Percentiles rank a stretch among this genome's conserved stretches.
Conservation (phyloP, 805 yeast species). For the Ogataea trehalophila region DNA sequence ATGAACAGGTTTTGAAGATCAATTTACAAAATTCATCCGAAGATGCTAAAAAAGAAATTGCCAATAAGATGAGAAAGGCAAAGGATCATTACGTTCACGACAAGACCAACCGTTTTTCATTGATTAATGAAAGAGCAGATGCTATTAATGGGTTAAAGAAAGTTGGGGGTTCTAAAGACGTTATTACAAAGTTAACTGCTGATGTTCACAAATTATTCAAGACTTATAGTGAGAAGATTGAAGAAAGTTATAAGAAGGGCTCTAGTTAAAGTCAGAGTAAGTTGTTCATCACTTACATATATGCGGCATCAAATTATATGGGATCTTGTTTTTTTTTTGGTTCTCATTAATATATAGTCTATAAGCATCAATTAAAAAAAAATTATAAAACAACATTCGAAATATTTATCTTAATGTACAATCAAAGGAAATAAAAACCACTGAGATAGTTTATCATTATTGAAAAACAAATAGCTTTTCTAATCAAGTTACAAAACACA, state of each 20-base stretch:
- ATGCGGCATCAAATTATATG: no score
- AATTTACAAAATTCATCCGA: conserved; percentile 72
- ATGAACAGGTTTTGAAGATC: conserved; percentile 68
- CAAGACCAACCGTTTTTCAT: conserved; percentile 43
- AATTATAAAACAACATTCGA: no score
- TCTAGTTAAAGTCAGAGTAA: background rate
- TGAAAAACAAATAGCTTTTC: no score
- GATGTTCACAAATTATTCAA: conserved; percentile 72
- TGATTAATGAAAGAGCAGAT: conserved; percentile 54
- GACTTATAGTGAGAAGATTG: conserved; percentile 52
- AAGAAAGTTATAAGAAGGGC: conserved; percentile 42
- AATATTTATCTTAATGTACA: no score
- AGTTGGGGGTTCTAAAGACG: conserved; percentile 45
- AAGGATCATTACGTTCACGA: conserved; percentile 45
- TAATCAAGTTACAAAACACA: background rate
- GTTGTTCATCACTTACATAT: background rate
- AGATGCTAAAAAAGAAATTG: conserved; percentile 52
- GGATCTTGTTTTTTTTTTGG: no score
- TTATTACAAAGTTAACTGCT: conserved; percentile 47
- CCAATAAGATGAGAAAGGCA: conserved; percentile 58
- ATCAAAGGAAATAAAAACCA: no score
- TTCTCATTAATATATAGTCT: no score
- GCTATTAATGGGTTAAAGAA: conserved; percentile 50
- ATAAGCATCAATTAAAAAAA: no score
- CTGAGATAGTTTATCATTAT: no score